Base-by-base conservation (phyloP, 2,329 filamentous ascomycete species). In the Alternaria brassicicola region DNA sequence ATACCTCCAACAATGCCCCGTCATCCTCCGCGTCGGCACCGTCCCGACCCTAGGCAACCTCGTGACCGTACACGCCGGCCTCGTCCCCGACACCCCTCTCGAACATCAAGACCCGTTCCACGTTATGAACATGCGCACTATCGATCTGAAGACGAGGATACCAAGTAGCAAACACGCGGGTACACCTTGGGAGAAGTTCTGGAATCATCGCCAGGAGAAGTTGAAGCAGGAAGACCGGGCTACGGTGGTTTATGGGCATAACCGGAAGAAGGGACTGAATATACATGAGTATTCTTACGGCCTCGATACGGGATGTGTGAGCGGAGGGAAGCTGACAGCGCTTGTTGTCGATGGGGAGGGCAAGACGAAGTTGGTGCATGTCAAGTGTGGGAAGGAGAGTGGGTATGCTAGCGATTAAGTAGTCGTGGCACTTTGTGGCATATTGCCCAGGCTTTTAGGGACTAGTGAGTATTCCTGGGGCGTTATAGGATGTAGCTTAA, bases 81-180 rank as follows among this genome's bases (percentile, higher is more conserved):
- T 98, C 2, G 88, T 95, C 0, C 92, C 94, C 0, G 89, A 88
- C 5, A 79, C 96, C 0, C 76, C 85, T 0, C 81, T 96, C 13
- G 82, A 88, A 43, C 81, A 84, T 50, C 94, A 89, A 68, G 86
- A 97, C 75, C 89, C 93, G 0, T 88, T 86, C 76, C 88, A 89
- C 50, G 90, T 91, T 38, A 97, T 97, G 93, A 95, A 92, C 73
- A 96, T 99, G 91, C 88, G 93, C 55, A 91, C 88, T 6, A 85
- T 97, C 52, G 83, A 90, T 65, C 83, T 88, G 17, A 78, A 82
- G 10, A 88, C 86, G 10, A 83, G 86, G 58, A 78, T 86, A 12
- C 88, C 87, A 4, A 62, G 59, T 21, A 86, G 80, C 52, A 79
- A 80, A 62, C 81, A 69, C 61, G 77, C 74, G 5, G 89, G 89